Base-by-base conservation (phyloP, 1,284 basidiomycete species). In the Marasmius tenuissimus region DNA sequence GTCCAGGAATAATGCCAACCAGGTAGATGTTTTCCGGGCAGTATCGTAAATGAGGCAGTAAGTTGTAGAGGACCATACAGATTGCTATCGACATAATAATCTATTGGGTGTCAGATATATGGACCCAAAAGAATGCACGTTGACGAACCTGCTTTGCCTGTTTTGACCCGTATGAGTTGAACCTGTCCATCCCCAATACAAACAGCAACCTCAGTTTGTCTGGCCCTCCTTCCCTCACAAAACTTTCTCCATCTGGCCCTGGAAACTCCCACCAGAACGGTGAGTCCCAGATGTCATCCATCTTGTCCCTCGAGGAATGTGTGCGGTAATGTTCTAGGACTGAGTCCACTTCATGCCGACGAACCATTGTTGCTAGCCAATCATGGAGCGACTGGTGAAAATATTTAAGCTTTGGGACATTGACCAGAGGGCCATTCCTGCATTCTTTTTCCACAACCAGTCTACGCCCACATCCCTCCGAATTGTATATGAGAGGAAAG, bases 11-110 rank as follows among this genome's bases (percentile, higher is more conserved):
- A 11, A 75, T 64, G 0, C 73, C 71, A 0, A 61, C 69, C 0
- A 74, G 56, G 50, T 69, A 75, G 60, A 76, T 68, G 52, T 76
- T 73, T 53, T 77, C 69, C 0, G 65, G 66, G 0, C 67, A 67
- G 57, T 74, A 72, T 0, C 65, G 56, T 0, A 73, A 47, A 20
- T 69, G 56, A 1, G 47, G 54, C 0, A 74, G 73, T 11, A 76
- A 67, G 42, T 75, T 75, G 3, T 72, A 61, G 33, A 61, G 56
- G 22, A 67, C 65, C 10, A 72, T 45, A 52, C 58, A 71, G n/a
- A 72, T 70, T 3, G 66, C 69, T 2, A 63, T 68, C 11, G n/a
- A n/a, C n/a, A n/a, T n/a, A n/a, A n/a, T n/a, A n/a, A n/a, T n/a
- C n/a, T n/a, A 49, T 72, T 69, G 4, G 3, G 8, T 1, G 14